Evolutionary conservation across 2,329 filamentous ascomycete genomes (phyloP).

Genomic region (Aspergillus glaucus): DNA sequence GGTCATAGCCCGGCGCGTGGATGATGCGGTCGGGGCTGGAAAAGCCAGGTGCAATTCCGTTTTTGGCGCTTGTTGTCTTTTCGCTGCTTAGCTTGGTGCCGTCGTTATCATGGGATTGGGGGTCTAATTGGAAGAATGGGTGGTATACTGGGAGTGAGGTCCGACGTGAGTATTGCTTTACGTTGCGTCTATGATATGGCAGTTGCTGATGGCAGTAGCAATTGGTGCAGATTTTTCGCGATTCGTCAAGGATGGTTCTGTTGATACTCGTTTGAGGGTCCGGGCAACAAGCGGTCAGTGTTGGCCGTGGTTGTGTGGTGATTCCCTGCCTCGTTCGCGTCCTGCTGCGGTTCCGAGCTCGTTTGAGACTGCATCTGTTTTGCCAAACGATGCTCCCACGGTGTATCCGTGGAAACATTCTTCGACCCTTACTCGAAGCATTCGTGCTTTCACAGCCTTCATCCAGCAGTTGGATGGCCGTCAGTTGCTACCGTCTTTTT

Average conservation of each 20-base stretch:
- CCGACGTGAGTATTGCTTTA: slow-evolving; percentile 19
- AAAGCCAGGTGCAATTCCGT: slow-evolving; percentile 29
- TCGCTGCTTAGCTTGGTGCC: slow-evolving; percentile 28
- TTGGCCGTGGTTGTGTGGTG: slow-evolving; percentile 11
- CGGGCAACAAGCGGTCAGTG: slow-evolving; percentile 10
- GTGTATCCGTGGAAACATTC: slow-evolving; percentile 14
- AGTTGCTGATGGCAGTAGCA: not conserved
- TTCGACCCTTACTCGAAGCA: slow-evolving; percentile 21
- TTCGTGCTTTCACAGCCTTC: slow-evolving; percentile 26
- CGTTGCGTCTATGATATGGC: not conserved
- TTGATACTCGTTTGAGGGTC: slow-evolving; percentile 12
- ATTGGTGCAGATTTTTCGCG: slow-evolving; percentile 8
- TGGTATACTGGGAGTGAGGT: slow-evolving; percentile 17
- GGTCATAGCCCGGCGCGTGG: slow-evolving; percentile 7
- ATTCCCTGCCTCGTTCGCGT: slow-evolving; percentile 7
- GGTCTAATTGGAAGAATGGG: slow-evolving; percentile 21
- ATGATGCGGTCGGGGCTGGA: slow-evolving; percentile 30
- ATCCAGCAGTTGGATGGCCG: slow-evolving; percentile 23
- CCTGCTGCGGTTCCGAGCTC: slow-evolving; percentile 10
- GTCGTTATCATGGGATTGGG: slow-evolving; percentile 25
- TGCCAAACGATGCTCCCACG: slow-evolving; percentile 12
- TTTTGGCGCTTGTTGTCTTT: slow-evolving; percentile 27
- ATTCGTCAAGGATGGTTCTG: slow-evolving; percentile 18
- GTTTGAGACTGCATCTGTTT: slow-evolving; percentile 13
- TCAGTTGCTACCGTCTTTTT: slow-evolving; percentile 16